Percentiles rank a stretch among this genome's conserved stretches.
These are phyloP conservation scores for Epipyxis sp. DNA, from an alignment of 108 stramenopile species.

Conservation along the genomic window DNA sequence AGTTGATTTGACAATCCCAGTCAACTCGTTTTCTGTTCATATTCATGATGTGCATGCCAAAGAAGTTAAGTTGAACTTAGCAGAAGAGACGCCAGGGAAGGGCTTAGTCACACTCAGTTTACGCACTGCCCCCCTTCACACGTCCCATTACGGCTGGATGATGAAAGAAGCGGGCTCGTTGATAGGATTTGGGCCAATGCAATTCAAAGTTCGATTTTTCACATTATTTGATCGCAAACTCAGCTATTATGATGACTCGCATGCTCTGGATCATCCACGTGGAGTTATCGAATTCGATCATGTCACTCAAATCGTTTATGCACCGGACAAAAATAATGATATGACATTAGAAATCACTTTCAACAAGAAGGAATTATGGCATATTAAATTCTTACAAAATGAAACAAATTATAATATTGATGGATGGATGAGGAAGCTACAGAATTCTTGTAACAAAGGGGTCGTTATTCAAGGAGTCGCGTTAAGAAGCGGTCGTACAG, in stretches of 20 bases:
- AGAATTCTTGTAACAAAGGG: neutral
- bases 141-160: neutral
- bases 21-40: too few relatives aligned
- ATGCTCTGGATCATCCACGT: neutral
- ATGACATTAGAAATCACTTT: neutral
- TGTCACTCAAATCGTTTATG: neutral
- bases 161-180: neutral
- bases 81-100: neutral
- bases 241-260: neutral
- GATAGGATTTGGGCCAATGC: neutral
- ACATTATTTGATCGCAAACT: neutral
- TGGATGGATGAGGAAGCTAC: neutral
- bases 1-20: neutral
- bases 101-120: neutral
- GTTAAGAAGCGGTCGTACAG: too few relatives aligned
- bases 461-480: neutral
- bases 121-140: neutral
- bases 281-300: neutral
- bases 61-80: neutral
- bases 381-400: neutral
- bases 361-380: neutral
- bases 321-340: neutral
- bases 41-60: neutral
- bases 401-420: neutral
- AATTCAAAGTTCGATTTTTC: constrained; percentile 2